Evolutionary conservation across 352 stramenopile species (phyloP), one percentile per base, ranked within the genome.

Genomic region (Globisporangium radiosum): DNA sequence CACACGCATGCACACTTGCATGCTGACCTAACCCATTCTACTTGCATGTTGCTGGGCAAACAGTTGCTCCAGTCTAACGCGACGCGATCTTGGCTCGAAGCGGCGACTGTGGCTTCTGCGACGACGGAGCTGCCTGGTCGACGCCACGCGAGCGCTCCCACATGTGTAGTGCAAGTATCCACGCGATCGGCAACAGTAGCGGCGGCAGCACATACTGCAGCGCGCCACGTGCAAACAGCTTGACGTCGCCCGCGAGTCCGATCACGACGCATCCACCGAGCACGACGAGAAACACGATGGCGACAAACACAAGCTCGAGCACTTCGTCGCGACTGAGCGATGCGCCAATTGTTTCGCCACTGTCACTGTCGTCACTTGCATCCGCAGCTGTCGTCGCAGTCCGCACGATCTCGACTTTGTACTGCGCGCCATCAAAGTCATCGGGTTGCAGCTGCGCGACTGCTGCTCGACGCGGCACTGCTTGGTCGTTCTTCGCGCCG

Each of bases 351-450:
- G 25, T 33, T 2, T 33, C 25, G 25, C 25, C 25, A 33, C 40
- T 8, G 37, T 49, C 47, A 48, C 66, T 37, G 11, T 57, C 45
- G n/a, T 36, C 37, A 47, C 50, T 47, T 48, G 57, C 59, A n/a
- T 65, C 45, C 54, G 56, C 54, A 15, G 63, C 64, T 15, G 50
- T 54, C 10, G 43, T 62, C 13, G 49, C 11, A 14, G 83, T 47
- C 9, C 67, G 75, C 43, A 85, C 73, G 19, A 78, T 68, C 64
- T 88, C 78, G 38, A 84, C 69, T 62, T 70, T 78, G 71, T 90
- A 87, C 44, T 76, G 68, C 47, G 85, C 68, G 60, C 80, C 75
- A 52, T 85, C 71, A 61, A 90, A 87, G 61, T 90, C 78, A 17
- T 85, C 78, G n/a, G 71, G 71, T 5, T 65, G 64, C 19, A 90